phyloP scores from a whole-genome alignment of 108 stramenopile genomes.

The Poteriospumella lacustris region DNA sequence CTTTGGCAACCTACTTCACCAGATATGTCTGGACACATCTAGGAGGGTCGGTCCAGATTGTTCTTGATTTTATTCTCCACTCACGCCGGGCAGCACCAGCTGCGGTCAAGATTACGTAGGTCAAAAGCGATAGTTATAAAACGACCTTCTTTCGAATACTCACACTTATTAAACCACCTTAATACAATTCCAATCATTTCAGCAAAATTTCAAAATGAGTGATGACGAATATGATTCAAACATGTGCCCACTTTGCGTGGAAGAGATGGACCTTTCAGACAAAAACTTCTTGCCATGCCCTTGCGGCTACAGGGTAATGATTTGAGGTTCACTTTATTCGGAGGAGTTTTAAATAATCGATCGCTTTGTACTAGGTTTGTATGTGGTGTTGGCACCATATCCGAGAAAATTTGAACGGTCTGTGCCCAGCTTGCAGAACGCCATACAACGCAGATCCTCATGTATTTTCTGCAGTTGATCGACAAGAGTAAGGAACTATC shows the following conservation, averaged over 20 bases:
- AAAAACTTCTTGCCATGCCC: slow-evolving; percentile 93
- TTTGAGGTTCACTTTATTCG: too few relatives aligned
- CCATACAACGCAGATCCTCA: slow-evolving; percentile 94
- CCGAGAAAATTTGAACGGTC: slow-evolving; percentile 82
- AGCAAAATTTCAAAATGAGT: not conserved
- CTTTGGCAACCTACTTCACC: too few relatives aligned
- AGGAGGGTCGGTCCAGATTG: too few relatives aligned
- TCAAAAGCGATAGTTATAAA: too few relatives aligned
- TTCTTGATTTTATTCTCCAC: too few relatives aligned
- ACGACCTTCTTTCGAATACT: too few relatives aligned
- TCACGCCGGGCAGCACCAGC: too few relatives aligned
- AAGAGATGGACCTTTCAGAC: slow-evolving; percentile 91
- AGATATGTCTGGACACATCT: too few relatives aligned
- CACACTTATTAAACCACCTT: too few relatives aligned
- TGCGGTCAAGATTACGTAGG: too few relatives aligned
- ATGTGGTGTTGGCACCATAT: slow-evolving; percentile 99
- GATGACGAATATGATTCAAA: slow-evolving; percentile 41
- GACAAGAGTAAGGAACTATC: slow-evolving; percentile 56
- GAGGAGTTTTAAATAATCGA: too few relatives aligned
- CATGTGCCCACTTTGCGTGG: slow-evolving; percentile 90
- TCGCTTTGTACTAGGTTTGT: slow-evolving; percentile 62
- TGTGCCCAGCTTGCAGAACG: slow-evolving; percentile 93
- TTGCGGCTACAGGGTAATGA: slow-evolving; percentile 75
- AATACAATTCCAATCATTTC: too few relatives aligned
- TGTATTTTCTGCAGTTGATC: slow-evolving; percentile 87